phyloP scores from a whole-genome alignment of 192 early-diverging fungal species.

The Entomortierella chlamydospora region DNA sequence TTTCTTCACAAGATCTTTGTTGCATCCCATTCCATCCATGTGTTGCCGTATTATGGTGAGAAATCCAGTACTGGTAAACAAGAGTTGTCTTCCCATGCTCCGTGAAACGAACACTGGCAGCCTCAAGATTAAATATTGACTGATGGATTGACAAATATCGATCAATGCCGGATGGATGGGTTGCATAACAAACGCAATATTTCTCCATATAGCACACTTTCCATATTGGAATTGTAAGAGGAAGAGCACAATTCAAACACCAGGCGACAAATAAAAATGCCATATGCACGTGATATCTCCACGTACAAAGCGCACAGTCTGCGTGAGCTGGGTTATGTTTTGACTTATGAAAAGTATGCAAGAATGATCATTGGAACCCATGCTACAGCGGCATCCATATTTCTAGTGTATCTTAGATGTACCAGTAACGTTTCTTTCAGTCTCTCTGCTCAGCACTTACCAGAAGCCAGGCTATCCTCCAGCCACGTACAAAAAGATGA shows the following conservation, averaged over 20 bases:
- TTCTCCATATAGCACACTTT: slow-evolving; percentile 14
- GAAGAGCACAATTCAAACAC: slow-evolving; percentile 5
- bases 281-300: neutral
- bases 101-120: too few relatives aligned
- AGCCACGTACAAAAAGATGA: neutral
- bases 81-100: too few relatives aligned
- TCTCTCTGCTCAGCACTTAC: too few relatives aligned
- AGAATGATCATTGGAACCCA: too few relatives aligned
- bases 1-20: neutral
- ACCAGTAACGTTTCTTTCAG: too few relatives aligned
- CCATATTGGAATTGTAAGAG: slow-evolving; percentile 46
- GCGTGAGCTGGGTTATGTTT: too few relatives aligned
- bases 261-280: slow-evolving; percentile 1
- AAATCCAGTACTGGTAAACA: too few relatives aligned
- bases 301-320: neutral
- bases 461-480: too few relatives aligned
- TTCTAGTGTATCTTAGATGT: too few relatives aligned
- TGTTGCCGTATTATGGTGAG: neutral
- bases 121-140: neutral
- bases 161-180: slow-evolving; percentile 5
- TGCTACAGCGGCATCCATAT: too few relatives aligned
- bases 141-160: slow-evolving; percentile 13
- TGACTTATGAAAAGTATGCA: too few relatives aligned
- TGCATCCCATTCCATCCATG: neutral
- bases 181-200: slow-evolving; percentile 9